A percentile compares a stretch with the other conserved stretches of the same genome.
Evolutionary conservation across 2,329 filamentous ascomycete species (phyloP).

Genomic region (Alternaria brassicae): DNA sequence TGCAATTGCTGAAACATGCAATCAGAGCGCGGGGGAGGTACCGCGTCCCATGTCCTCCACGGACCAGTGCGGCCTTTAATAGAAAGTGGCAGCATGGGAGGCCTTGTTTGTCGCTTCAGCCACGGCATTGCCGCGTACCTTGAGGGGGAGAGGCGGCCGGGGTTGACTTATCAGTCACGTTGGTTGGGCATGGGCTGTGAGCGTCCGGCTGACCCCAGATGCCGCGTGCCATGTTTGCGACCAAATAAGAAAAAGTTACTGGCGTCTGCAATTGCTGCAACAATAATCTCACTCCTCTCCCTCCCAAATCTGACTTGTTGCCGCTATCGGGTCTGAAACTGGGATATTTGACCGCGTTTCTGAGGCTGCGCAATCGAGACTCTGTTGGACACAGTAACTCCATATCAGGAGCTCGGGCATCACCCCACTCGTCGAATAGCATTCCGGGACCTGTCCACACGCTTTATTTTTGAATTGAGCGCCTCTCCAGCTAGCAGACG

Average conservation of each 20-base stretch:
- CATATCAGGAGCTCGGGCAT: constrained; percentile 31
- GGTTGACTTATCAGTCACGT: constrained; percentile 31
- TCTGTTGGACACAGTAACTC: constrained; percentile 24
- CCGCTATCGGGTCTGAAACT: constrained; percentile 18
- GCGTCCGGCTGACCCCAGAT: constrained; percentile 30
- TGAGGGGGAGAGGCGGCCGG: constrained; percentile 19
- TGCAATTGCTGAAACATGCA: constrained; percentile 25
- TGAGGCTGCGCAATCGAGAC: constrained; percentile 23
- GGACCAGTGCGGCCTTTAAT: constrained; percentile 15
- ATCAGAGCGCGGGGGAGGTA: constrained; percentile 15
- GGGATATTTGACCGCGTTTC: constrained; percentile 20
- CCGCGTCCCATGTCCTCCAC: constrained; percentile 13
- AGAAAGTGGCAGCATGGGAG: constrained; percentile 16
- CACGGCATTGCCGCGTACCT: constrained; percentile 25
- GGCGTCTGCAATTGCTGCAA: constrained; percentile 18
- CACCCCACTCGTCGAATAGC: constrained; percentile 29
- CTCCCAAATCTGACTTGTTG: constrained; percentile 2
- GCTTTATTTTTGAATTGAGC: constrained; percentile 23
- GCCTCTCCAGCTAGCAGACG: constrained; percentile 19
- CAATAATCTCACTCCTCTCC: constrained; percentile 4
- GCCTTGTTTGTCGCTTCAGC: constrained; percentile 22
- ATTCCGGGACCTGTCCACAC: constrained; percentile 39
- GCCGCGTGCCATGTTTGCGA: constrained; percentile 33
- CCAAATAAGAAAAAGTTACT: constrained; percentile 30
- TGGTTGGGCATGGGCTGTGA: constrained; percentile 22